Evolutionary conservation across 2,329 filamentous ascomycete genomes (phyloP), one percentile per base, ranked within the genome.

Genomic region (Bipolaris gigantea): DNA sequence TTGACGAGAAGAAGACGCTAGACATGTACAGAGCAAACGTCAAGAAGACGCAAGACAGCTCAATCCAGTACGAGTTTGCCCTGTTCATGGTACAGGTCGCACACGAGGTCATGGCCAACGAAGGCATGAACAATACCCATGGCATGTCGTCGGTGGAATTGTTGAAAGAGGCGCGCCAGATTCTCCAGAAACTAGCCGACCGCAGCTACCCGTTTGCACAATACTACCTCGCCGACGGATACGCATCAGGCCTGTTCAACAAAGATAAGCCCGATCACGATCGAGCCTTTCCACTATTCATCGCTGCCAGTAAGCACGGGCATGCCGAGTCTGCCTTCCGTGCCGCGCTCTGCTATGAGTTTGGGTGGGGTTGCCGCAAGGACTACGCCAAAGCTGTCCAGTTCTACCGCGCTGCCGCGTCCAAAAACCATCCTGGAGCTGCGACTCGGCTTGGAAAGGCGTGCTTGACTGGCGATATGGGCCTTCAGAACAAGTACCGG

Each of bases 21-120:
- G 92, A 97, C 50, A 97, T 97, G 93, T 99, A 99, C 74, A 85
- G 93, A 40, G 88, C 89, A 50, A 99, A 97, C 69, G 90, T 97
- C 54, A 97, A 97, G 79, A 99, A 99, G 79, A 96, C 94, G 2
- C 94, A 89, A 59, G 92, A 97, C 73, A 82, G 88, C 15, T 87
- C 89, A 4, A 89, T 96, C 32, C 92, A 97, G 74, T 97, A 97
- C 74, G 94, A 96, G 27, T 97, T 99, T 76, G 94, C 94, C 2
- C 84, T 97, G 34, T 96, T 96, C 73, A 86, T 99, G 79, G 88
- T 97, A 63, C 90, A 92, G 42, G 88, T 91, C 1, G 92, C 93
- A 36, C 89, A 91, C 71, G 90, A 96, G 70, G 84, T 89, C 41
- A 66, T 70, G 57, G 69, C 66, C 25, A 50, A 65, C 8, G 65